These are phyloP conservation scores for Talaromyces sp. DNA, from an alignment of 2,329 filamentous ascomycete species.

Conservation along the genomic window DNA sequence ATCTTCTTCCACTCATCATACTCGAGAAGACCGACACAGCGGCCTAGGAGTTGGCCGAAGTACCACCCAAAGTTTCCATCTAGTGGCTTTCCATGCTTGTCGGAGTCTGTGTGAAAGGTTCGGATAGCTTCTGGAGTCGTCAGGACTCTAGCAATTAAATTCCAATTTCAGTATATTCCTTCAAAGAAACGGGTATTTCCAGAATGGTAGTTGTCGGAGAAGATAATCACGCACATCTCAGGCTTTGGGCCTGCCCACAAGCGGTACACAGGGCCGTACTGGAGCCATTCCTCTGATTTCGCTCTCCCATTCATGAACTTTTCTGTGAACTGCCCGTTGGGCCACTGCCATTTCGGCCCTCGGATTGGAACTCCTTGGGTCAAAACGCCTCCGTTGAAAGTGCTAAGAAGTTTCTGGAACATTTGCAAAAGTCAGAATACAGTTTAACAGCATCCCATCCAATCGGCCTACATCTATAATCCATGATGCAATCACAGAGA, in stretches of 20 bases:
- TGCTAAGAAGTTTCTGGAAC: neutral
- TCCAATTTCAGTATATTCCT: neutral
- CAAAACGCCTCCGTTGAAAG: neutral
- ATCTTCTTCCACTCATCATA: neutral
- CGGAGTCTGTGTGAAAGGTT: constrained; percentile 1
- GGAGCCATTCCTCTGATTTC: constrained; percentile 28
- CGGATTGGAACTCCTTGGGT: neutral
- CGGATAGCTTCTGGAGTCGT: neutral
- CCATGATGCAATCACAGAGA: neutral
- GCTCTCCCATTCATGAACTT: constrained; percentile 36
- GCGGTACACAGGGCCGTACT: constrained; percentile 35
- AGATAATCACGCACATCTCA: constrained; percentile 33
- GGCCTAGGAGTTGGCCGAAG: neutral
- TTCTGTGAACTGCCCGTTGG: constrained; percentile 38
- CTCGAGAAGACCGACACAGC: neutral
- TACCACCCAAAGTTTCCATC: neutral
- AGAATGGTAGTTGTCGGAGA: neutral
- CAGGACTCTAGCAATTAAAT: neutral
- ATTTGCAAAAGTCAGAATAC: neutral
- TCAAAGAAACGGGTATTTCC: constrained; percentile 2
- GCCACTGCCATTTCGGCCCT: constrained; percentile 17
- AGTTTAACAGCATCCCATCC: neutral
- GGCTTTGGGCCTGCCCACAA: constrained; percentile 34
- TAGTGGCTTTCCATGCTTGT: neutral
- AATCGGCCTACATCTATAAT: neutral